phyloP scores from a whole-genome alignment of 169 alveolate genomes.

The Plasmodium knowlesi region DNA sequence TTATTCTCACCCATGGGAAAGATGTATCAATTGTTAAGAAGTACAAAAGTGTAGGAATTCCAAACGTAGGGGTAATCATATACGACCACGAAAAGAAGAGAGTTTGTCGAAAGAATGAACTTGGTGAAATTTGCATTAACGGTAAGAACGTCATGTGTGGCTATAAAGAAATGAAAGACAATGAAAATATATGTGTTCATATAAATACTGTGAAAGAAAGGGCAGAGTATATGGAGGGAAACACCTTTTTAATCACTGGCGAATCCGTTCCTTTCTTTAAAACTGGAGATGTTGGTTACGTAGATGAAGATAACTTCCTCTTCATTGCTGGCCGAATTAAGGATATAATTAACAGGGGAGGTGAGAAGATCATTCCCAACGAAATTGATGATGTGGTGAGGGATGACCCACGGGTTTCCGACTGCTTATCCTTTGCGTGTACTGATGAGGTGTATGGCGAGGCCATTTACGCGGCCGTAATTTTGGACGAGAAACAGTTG shows the following conservation, averaged over 20 bases:
- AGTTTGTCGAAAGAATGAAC: conserved; percentile 40
- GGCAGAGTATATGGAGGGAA: conserved; percentile 28
- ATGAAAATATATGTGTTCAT: conserved; percentile 62
- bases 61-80: conserved; percentile 70
- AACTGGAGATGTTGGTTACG: conserved; percentile 72
- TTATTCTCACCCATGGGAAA: background rate
- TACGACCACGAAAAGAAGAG: conserved; percentile 29
- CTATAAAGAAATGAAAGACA: conserved; percentile 56
- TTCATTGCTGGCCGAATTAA: conserved; percentile 65
- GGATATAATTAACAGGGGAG: conserved; percentile 70
- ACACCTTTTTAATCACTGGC: conserved; percentile 8
- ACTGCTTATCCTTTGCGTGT: conserved; percentile 37
- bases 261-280: conserved; percentile 54
- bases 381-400: conserved; percentile 63
- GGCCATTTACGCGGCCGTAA: conserved; percentile 40
- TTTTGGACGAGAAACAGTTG: conserved; percentile 7
- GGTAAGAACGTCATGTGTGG: conserved; percentile 66
- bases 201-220: conserved; percentile 21
- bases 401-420: background rate
- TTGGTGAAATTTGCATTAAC: conserved; percentile 70
- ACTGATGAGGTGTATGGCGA: conserved; percentile 65
- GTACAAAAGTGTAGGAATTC: conserved; percentile 72
- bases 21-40: conserved; percentile 3
- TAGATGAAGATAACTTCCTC: conserved; percentile 57
- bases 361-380: conserved; percentile 63